phyloP scores from a whole-genome alignment of 331 rosid genomes.

The Phaseolus coccineus region DNA sequence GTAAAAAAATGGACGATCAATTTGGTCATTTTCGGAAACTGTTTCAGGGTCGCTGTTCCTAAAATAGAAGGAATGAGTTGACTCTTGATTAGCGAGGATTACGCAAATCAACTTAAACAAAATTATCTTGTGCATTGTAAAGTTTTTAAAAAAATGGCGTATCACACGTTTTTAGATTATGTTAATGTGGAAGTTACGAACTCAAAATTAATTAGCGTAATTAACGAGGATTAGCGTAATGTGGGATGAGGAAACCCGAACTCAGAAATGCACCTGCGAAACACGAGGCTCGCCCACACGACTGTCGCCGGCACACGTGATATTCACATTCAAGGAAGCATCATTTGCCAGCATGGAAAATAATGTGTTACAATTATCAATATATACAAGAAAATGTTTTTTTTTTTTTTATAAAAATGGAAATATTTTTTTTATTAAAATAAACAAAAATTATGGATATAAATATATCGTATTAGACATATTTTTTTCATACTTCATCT shows the following conservation, averaged over 20 bases:
- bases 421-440: too few species aligned
- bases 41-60: background rate
- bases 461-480: too few species aligned
- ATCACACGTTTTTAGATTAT: background rate
- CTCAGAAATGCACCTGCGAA: slow-evolving; percentile 24
- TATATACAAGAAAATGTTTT: too few species aligned
- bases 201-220: too few species aligned
- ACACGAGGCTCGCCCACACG: background rate
- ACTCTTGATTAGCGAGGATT: background rate
- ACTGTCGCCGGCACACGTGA: background rate
- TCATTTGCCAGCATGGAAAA: background rate
- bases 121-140: slow-evolving; percentile 14
- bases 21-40: slow-evolving; percentile 1
- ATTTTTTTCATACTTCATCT: too few species aligned
- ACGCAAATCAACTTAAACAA: slow-evolving; percentile 38
- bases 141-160: background rate
- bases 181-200: too few species aligned
- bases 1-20: background rate
- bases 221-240: background rate
- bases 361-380: too few species aligned
- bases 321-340: background rate
- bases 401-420: too few species aligned
- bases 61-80: background rate
- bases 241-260: slow-evolving; percentile 55
- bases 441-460: too few species aligned